Conservation (phyloP, 441 rosid genomes). For the Lagerstroemia fauriei region DNA sequence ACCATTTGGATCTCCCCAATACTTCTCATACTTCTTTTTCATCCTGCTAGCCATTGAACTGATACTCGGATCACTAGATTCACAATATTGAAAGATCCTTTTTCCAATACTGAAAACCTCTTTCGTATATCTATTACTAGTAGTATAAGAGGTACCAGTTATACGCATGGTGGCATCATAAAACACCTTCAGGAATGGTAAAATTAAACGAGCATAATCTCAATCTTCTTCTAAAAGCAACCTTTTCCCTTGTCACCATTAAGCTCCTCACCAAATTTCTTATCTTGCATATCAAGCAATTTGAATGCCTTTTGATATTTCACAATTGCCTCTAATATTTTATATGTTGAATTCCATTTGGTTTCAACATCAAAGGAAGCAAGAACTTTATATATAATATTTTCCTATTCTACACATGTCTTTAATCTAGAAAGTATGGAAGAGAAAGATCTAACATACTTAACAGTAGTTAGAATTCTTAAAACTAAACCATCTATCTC, state of each 20-base stretch:
- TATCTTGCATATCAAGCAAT: not conserved
- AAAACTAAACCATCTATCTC: not conserved
- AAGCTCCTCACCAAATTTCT: not conserved
- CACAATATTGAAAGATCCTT: not conserved
- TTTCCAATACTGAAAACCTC: not conserved
- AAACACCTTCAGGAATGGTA: not conserved
- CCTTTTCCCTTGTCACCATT: not conserved
- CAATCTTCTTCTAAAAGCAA: not conserved
- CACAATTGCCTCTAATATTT: constrained; percentile 9
- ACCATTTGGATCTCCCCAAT: not conserved
- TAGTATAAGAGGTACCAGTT: not conserved
- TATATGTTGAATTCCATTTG: constrained; percentile 16
- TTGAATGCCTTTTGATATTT: constrained; percentile 16
- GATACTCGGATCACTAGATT: not conserved
- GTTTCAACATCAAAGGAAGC: constrained; percentile 11
- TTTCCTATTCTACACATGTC: not conserved
- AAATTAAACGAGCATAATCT: not conserved
- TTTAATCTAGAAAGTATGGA: constrained; percentile 7
- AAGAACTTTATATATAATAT: not conserved
- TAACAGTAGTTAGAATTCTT: constrained; percentile 4
- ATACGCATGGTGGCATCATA: not conserved
- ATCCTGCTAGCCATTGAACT: not conserved
- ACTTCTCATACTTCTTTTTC: not conserved
- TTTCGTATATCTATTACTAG: not conserved
- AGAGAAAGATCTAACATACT: constrained; percentile 10